Conservation (phyloP, 2,329 filamentous ascomycete species). For the Hypoxylon sp. region DNA sequence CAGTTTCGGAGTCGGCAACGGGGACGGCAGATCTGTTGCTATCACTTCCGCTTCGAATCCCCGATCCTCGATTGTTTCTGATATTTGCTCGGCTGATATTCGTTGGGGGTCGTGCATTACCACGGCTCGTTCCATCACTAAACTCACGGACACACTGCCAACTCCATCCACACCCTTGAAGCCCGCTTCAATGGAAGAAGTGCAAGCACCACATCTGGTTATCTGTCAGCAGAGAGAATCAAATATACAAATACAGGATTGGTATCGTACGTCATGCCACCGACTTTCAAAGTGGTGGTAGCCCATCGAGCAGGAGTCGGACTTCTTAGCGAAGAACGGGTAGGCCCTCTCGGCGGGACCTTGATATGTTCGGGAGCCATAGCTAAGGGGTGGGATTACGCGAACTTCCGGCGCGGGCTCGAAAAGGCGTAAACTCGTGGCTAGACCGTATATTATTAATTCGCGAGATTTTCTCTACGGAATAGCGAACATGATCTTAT, state of each 20-base stretch:
- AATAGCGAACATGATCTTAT: slow-evolving; percentile 34
- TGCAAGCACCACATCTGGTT: slow-evolving; percentile 86
- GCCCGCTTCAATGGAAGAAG: slow-evolving; percentile 91
- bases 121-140: slow-evolving; percentile 96
- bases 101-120: slow-evolving; percentile 83
- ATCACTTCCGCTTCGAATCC: slow-evolving; percentile 92
- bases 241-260: not conserved
- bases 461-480: slow-evolving; percentile 27
- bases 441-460: slow-evolving; percentile 12
- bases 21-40: slow-evolving; percentile 76
- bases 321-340: slow-evolving; percentile 45
- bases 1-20: slow-evolving; percentile 53
- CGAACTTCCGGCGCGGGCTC: slow-evolving; percentile 1
- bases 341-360: slow-evolving; percentile 53
- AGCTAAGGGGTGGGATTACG: slow-evolving; percentile 20
- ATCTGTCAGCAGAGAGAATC: slow-evolving; percentile 43
- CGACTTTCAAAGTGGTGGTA: slow-evolving; percentile 89
- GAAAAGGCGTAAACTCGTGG: slow-evolving; percentile 8
- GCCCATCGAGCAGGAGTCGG: slow-evolving; percentile 71
- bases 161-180: slow-evolving; percentile 85
- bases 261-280: slow-evolving; percentile 74
- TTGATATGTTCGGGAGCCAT: slow-evolving; percentile 63
- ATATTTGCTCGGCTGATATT: slow-evolving; percentile 77
- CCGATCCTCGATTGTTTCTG: slow-evolving; percentile 87
- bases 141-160: slow-evolving; percentile 86